A percentile compares a stretch with the other conserved stretches of the same genome.
phyloP scores from a whole-genome alignment of 139 green algal species.

The Chlorella vulgaris region DNA sequence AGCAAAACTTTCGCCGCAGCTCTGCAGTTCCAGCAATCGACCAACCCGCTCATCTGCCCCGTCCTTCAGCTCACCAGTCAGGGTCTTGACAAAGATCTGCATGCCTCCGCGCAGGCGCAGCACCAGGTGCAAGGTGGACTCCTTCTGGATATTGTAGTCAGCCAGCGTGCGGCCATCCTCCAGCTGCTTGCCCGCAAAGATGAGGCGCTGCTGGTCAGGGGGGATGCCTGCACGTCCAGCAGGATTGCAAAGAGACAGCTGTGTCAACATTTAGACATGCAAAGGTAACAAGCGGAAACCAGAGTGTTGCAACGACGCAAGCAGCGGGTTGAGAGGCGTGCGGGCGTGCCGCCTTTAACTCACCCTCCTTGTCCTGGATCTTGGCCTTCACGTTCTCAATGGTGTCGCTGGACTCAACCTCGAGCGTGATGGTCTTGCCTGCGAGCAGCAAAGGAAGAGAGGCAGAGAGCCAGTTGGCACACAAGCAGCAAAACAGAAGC shows the following conservation, averaged over 20 bases:
- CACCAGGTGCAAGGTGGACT: conserved; percentile 59
- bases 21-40: too few species aligned
- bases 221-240: conserved; percentile 30
- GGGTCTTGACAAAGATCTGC: conserved; percentile 84
- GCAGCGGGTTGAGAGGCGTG: too few species aligned
- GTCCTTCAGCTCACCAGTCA: conserved; percentile 50
- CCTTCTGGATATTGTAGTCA: conserved; percentile 97
- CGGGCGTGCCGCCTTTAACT: conserved; percentile 67
- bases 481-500: too few species aligned
- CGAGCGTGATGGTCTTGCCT: conserved; percentile 75
- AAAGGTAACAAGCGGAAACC: background rate
- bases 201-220: conserved; percentile 97
- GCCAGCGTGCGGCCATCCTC: conserved; percentile 96
- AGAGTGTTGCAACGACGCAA: background rate
- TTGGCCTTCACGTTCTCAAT: conserved; percentile 93
- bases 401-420: conserved; percentile 80
- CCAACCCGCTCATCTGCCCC: background rate
- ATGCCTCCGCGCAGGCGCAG: conserved; percentile 62
- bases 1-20: too few species aligned
- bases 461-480: background rate
- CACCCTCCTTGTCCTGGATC: conserved; percentile 90
- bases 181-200: conserved; percentile 98
- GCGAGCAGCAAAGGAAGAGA: conserved; percentile 37
- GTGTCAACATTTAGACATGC: too few species aligned
- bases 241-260: conserved; percentile 43